Base-by-base conservation (phyloP, 768 basidiomycete species). In the Suillus brevipes region DNA sequence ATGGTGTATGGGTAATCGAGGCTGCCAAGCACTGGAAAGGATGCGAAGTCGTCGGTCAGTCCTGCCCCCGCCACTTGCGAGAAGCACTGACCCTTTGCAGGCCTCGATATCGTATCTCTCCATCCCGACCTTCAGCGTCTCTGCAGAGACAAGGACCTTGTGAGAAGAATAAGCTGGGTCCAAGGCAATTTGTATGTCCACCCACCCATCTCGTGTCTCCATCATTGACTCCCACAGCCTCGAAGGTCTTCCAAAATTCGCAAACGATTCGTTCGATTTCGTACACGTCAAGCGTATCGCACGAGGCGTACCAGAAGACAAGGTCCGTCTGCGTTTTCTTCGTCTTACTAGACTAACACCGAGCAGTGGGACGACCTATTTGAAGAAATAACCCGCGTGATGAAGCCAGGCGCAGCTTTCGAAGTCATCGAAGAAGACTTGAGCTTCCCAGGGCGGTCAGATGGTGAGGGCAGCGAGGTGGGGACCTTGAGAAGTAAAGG, bases 401-500 rank as follows among this genome's bases (percentile, higher is more conserved):
- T 92, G 85, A 90, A 88, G 73, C 84, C 89, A 13, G 89, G 89
- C 43, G 89, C 81, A n/a, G 85, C 87, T 7, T 83, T 92, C 63
- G 89, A 91, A 88, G 81, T 91, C 75, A 78, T 90, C 58, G 91
- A 92, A 72, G 89, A 91, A 74, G 89, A 92, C 66, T 73, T 92
- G 4, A 87, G 84, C 70, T 91, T 91, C 69, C 90, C 90, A 1
- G 89, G 89, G 14, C 82, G 79, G 66, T 65, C 58, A 37, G 58
- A 59, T 12, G 25, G 28, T 6, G 58, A 59, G 6, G 58, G 58
- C 40, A 59, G 58, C 25, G 58, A 59, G 1, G 58, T 59, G 18
- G 58, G 58, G 38, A 59, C 58, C 1, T 8, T 59, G 58, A 42
- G 58, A 40, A 59, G 58, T 25, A 40, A 25, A 9, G 38, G 9